Conservation (phyloP, 192 early-diverging fungal species). For the Mortierella claussenii region DNA sequence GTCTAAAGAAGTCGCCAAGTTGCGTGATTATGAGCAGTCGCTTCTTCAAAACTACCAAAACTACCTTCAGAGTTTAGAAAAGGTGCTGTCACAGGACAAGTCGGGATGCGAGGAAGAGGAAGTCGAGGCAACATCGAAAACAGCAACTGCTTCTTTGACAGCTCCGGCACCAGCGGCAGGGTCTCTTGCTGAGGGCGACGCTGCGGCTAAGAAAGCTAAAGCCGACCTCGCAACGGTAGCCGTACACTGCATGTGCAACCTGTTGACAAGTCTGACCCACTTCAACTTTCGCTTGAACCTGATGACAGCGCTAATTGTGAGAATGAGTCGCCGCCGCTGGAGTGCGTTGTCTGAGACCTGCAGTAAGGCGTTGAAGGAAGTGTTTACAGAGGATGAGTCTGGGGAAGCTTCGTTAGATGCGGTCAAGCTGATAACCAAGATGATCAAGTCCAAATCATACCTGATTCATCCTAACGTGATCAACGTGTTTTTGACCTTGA, state of each 20-base stretch:
- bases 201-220: slow-evolving; percentile 31
- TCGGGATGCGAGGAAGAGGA: slow-evolving; percentile 44
- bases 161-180: slow-evolving; percentile 21
- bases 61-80: slow-evolving; percentile 84
- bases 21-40: slow-evolving; percentile 87
- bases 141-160: slow-evolving; percentile 25
- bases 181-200: slow-evolving; percentile 17
- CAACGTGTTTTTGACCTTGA: slow-evolving; percentile 82
- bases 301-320: slow-evolving; percentile 82
- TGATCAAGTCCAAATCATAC: slow-evolving; percentile 86
- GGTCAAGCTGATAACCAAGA: slow-evolving; percentile 84
- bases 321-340: slow-evolving; percentile 68
- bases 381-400: slow-evolving; percentile 87
- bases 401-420: slow-evolving; percentile 90
- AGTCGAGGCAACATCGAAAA: neutral
- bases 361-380: slow-evolving; percentile 76
- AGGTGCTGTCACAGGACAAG: slow-evolving; percentile 36
- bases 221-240: slow-evolving; percentile 65
- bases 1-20: slow-evolving; percentile 89
- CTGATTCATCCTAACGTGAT: slow-evolving; percentile 75
- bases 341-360: slow-evolving; percentile 74
- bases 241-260: slow-evolving; percentile 83
- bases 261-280: slow-evolving; percentile 85
- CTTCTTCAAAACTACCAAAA: slow-evolving; percentile 86
- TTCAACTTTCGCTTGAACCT: slow-evolving; percentile 97